phyloP scores from a whole-genome alignment of 495 filamentous ascomycete genomes.

The Hyaloscypha hepaticicola region DNA sequence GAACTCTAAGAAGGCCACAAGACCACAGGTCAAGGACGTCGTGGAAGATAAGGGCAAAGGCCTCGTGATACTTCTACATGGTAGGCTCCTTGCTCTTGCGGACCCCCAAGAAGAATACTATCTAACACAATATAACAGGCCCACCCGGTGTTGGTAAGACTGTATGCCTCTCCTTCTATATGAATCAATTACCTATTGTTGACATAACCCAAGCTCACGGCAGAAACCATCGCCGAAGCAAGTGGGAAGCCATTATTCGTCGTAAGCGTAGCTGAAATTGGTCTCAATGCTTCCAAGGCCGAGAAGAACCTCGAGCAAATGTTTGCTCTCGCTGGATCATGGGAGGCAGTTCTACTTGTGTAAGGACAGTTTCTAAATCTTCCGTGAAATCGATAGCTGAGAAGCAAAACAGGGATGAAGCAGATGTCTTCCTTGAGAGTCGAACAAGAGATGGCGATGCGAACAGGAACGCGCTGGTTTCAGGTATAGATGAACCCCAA shows the following conservation, averaged over 20 bases:
- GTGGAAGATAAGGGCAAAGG: constrained; percentile 31
- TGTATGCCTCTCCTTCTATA: not conserved
- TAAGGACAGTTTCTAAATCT: too few species aligned
- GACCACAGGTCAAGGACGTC: constrained; percentile 23
- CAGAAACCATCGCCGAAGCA: constrained; percentile 29
- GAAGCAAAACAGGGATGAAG: not conserved
- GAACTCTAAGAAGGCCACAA: not conserved
- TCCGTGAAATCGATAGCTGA: too few species aligned
- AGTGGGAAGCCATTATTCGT: constrained; percentile 31
- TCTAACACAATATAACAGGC: too few species aligned
- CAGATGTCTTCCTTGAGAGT: not conserved
- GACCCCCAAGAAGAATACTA: too few species aligned
- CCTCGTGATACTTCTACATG: constrained; percentile 32
- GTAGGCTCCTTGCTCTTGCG: constrained; percentile 17
- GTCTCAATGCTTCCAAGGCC: constrained; percentile 25
- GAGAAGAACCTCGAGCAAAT: constrained; percentile 31
- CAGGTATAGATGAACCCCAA: too few species aligned
- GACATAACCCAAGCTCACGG: constrained; percentile 14
- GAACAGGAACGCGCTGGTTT: constrained; percentile 1
- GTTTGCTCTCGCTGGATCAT: constrained; percentile 30
- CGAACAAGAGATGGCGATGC: not conserved
- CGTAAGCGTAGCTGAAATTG: constrained; percentile 32
- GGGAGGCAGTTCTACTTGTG: constrained; percentile 32
- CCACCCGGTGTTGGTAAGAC: constrained; percentile 7
- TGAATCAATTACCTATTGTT: too few species aligned